phyloP scores from a whole-genome alignment of 192 early-diverging fungal species.

The Pilaira anomala region DNA sequence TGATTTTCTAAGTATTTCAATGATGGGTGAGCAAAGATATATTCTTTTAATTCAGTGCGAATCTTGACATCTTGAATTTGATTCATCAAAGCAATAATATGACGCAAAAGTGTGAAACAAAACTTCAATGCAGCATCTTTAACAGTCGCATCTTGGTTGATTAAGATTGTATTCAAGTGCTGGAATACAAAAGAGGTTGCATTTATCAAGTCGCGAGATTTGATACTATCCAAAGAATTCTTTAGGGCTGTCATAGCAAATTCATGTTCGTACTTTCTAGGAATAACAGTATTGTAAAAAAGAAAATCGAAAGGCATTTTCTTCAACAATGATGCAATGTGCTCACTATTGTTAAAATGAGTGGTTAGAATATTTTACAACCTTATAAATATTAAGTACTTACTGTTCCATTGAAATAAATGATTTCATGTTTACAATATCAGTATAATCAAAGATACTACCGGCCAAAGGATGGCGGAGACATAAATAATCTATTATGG shows the following conservation, averaged over 20 bases:
- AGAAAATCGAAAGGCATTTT: slow-evolving; percentile 12
- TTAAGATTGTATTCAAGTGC: slow-evolving; percentile 5
- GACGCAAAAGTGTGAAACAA: slow-evolving; percentile 10
- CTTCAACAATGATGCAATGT: slow-evolving; percentile 2
- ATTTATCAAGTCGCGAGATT: background rate
- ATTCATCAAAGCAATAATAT: background rate
- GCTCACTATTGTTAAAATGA: background rate
- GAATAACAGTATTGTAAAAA: slow-evolving; percentile 16
- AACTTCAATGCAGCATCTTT: slow-evolving; percentile 5
- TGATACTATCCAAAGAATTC: slow-evolving; percentile 3
- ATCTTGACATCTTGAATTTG: slow-evolving; percentile 9
- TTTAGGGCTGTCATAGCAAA: background rate
- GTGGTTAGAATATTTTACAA: background rate
- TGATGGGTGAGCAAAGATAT: slow-evolving; percentile 19
- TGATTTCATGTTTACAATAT: slow-evolving; percentile 1
- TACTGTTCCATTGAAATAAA: slow-evolving; percentile 13
- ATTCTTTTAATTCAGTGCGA: background rate
- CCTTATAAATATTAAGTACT: background rate
- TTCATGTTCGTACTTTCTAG: background rate
- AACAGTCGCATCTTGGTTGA: background rate
- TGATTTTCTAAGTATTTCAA: slow-evolving; percentile 12
- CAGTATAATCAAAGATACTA: slow-evolving; percentile 31
- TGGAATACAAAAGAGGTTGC: slow-evolving; percentile 11
- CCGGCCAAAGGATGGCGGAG: slow-evolving; percentile 41
- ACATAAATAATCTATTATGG: slow-evolving; percentile 39